Conservation (phyloP, 441 rosid genomes). For the Gossypium davidsonii region DNA sequence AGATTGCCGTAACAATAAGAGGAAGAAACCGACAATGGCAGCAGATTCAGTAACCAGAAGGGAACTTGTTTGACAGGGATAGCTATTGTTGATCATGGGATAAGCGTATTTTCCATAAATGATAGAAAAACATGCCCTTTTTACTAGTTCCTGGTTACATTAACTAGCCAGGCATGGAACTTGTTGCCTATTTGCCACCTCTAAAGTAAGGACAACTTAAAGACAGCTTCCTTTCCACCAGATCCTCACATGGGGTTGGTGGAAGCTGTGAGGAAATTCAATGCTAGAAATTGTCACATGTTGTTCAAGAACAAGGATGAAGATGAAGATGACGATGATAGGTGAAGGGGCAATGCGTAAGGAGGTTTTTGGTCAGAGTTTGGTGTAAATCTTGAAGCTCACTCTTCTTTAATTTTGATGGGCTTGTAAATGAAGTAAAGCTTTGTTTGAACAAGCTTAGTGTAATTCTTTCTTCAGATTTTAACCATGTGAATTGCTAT, state of each 20-base stretch:
- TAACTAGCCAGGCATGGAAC: slow-evolving; percentile 25
- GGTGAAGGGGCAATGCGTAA: background rate
- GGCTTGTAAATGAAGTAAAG: slow-evolving; percentile 16
- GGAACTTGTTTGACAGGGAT: background rate
- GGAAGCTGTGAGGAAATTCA: too few relatives aligned
- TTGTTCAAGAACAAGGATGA: background rate
- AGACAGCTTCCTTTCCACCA: slow-evolving; percentile 1
- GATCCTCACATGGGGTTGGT: background rate
- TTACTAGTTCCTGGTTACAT: slow-evolving; percentile 15
- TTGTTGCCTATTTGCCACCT: slow-evolving; percentile 17
- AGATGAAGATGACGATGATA: background rate
- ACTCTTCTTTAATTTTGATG: slow-evolving; percentile 14
- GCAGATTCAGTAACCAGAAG: background rate
- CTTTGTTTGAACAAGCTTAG: slow-evolving; percentile 6
- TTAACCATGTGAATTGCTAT: background rate
- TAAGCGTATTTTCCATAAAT: background rate
- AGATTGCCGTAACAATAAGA: too few relatives aligned
- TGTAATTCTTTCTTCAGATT: background rate
- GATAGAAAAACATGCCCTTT: background rate
- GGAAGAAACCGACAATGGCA: background rate
- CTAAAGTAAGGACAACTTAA: slow-evolving; percentile 5
- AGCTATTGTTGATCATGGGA: background rate
- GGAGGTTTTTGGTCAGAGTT: background rate
- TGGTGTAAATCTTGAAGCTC: slow-evolving; percentile 15
- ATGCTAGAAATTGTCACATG: background rate